Base-by-base conservation (phyloP, 2,329 filamentous ascomycete genomes). In the Diaporthe velutina region DNA sequence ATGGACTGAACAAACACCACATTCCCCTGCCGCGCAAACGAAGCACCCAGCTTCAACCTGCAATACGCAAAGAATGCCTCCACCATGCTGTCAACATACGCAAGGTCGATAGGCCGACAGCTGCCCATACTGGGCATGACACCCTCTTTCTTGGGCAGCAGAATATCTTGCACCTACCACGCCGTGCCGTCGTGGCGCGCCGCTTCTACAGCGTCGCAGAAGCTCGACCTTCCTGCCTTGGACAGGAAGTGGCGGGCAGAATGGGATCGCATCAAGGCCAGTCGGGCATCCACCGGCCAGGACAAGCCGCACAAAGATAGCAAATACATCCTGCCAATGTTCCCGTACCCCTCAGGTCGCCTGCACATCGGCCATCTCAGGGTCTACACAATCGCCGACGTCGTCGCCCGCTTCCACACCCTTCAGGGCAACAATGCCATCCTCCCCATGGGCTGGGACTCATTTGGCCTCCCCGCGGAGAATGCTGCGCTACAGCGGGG, bases 401-500 rank as follows among this genome's bases (percentile, higher is more conserved):
- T 96, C 13, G 85, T 98, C 70, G 92, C 95, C 19, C 90, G 95
- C 71, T 97, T 93, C 81, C 91, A 92, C 79, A 89, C 89, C 35
- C 91, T 98, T 85, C 91, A 92, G 78, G 95, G 95, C 22, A 88
- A 91, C 78, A 85, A 93, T 73, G 94, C 97, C 42, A 84, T 97
- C 71, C 90, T 98, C 77, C 95, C 95, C n/a, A 98, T 98, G 89
- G 95, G 95, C 15, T 98, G 95, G 95, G 95, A 98, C 86, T 94
- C 95, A 7, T 98, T 98, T 84, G 95, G 95, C 2, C 86, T 98
- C 73, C 95, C 95, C 15, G 95, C 95, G 57, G 95, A 98, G 83
- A 98, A 98, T 84, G 95, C 95, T 25, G 95, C 95, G 12, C 93
- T 97, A 74, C 94, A 97, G 83, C 88, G 93, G 76, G 94, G 94